Evolutionary conservation across 1,284 basidiomycete species (phyloP).

Genomic region (Boletellus dicymbophilus): DNA sequence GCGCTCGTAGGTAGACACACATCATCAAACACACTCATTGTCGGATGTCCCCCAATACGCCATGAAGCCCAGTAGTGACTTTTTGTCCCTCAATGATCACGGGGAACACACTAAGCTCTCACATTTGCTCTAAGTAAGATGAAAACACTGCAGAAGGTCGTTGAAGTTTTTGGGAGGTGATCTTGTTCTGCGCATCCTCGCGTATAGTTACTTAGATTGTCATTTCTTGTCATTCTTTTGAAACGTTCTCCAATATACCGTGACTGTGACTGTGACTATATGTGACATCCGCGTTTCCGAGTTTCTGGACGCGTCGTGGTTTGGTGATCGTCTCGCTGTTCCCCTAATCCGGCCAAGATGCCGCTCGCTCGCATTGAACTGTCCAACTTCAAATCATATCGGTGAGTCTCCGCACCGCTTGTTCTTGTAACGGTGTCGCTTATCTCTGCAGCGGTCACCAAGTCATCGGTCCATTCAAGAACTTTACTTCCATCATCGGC

Average conservation of each 20-base stretch:
- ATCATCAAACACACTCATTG: slow-evolving; percentile 30
- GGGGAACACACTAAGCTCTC: slow-evolving; percentile 20
- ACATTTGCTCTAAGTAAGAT: slow-evolving; percentile 13
- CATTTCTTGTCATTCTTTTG: slow-evolving; percentile 14
- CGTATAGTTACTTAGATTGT: too few species aligned
- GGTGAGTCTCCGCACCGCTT: slow-evolving; percentile 38
- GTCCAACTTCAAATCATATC: slow-evolving; percentile 93
- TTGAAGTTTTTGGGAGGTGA: neutral
- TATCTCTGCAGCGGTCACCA: slow-evolving; percentile 67
- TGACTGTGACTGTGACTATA: slow-evolving; percentile 28
- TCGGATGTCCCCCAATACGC: slow-evolving; percentile 26
- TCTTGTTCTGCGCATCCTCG: neutral
- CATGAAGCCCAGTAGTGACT: slow-evolving; percentile 26
- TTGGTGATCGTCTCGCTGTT: slow-evolving; percentile 16
- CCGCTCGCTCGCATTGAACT: slow-evolving; percentile 82
- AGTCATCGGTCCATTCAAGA: slow-evolving; percentile 87
- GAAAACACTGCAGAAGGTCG: neutral
- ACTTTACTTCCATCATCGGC: slow-evolving; percentile 96
- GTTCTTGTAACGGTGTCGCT: slow-evolving; percentile 3
- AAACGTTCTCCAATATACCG: too few species aligned
- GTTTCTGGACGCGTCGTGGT: slow-evolving; percentile 23
- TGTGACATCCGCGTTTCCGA: slow-evolving; percentile 29
- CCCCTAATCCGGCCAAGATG: slow-evolving; percentile 45
- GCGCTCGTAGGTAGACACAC: slow-evolving; percentile 36
- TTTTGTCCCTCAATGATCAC: slow-evolving; percentile 28